Evolutionary conservation across 345 rosid genomes (phyloP), one percentile per base, ranked within the genome.

Genomic region (Raphanus sativus): DNA sequence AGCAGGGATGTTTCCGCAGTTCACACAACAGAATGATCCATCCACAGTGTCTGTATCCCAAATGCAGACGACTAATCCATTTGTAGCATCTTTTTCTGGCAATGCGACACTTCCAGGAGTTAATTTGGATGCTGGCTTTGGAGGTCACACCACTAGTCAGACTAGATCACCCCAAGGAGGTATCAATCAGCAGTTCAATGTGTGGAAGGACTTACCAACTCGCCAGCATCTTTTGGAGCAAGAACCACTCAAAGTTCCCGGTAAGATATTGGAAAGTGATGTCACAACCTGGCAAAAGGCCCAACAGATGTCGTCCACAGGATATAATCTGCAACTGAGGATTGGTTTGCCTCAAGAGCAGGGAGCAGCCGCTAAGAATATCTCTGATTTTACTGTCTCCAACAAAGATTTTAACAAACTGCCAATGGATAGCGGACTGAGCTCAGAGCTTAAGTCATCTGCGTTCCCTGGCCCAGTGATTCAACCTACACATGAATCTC

Each of bases 391-490:
- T 62, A 32, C 61, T 48, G 76, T 71, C 33, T 65, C 77, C 26
- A 52, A 54, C 70, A 74, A n/a, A 65, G 70, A 52, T 25, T 36
- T 56, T 55, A 81, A 78, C 54, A 87, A 86, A 74, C 33, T 82
- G 63, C 64, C 76, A 33, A 34, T 62, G 82, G 86, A 81, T 71
- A 42, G 45, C 24, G 78, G 79, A 59, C 68, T 56, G 56, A 79
- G 62, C 77, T 72, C 83, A 16, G 83, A 6, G 64, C 73, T 56
- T 17, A 77, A 74, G 67, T 62, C 77, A 28, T 68, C 73, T 65
- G 48, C 77, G 45, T 70, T 77, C 50, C 71, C 67, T 65, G 86
- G 80, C 5, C 45, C 17, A 38, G 26, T 62, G 62, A 73, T 62
- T 62, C 62, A 63, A 50, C 76, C 52, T 63, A 50, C 69, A 48